Evolutionary conservation across 2,329 filamentous ascomycete genomes (phyloP).

Genomic region (Eurotiales sp.): DNA sequence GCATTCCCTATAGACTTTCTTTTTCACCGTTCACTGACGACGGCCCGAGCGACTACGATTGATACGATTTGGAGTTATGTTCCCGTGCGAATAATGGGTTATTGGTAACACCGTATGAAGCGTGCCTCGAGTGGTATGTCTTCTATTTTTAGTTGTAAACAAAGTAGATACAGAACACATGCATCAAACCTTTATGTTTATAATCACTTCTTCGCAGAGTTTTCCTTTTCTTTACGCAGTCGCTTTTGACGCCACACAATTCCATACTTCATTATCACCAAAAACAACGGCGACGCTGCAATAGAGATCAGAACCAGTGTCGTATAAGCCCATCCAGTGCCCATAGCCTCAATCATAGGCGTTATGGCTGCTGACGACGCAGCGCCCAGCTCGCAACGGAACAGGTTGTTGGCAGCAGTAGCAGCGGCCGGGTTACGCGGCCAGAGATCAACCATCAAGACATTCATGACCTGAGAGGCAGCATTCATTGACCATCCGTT

Average conservation of each 20-base stretch:
- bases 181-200: too few species aligned
- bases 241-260: background rate
- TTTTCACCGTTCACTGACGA: too few species aligned
- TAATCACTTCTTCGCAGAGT: background rate
- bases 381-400: slow-evolving; percentile 42
- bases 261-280: background rate
- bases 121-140: too few species aligned
- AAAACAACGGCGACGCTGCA: background rate
- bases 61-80: too few species aligned
- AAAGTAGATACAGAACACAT: too few species aligned
- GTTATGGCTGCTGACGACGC: slow-evolving; percentile 39
- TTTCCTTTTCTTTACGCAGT: background rate
- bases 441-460: slow-evolving; percentile 8
- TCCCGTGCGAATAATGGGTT: too few species aligned
- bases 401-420: slow-evolving; percentile 43
- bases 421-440: slow-evolving; percentile 38
- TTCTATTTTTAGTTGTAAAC: too few species aligned
- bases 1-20: background rate
- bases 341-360: slow-evolving; percentile 35
- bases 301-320: background rate
- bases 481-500: slow-evolving; percentile 33
- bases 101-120: too few species aligned
- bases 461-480: background rate
- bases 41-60: too few species aligned
- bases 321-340: slow-evolving; percentile 21